phyloP scores from a whole-genome alignment of 1,139 yeast species.

The Wickerhamomyces sp. region DNA sequence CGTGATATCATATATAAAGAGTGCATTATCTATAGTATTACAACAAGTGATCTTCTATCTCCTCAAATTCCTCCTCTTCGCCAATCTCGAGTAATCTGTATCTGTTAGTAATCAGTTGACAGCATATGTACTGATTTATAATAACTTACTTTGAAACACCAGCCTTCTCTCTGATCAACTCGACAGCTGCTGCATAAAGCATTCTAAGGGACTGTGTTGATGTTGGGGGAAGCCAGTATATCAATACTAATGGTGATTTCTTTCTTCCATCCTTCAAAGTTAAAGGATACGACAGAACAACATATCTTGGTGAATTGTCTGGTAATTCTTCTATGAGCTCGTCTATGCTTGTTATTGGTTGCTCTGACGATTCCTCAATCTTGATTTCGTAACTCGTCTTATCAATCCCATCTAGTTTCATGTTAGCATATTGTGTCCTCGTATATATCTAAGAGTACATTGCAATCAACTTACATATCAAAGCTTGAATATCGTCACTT shows the following conservation, averaged over 20 bases:
- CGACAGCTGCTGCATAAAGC: constrained; percentile 90
- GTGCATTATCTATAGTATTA: constrained; percentile 2
- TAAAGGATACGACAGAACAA: constrained; percentile 75
- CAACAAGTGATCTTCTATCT: constrained; percentile 31
- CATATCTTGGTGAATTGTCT: constrained; percentile 73
- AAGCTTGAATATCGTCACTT: constrained; percentile 57
- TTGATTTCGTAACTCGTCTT: constrained; percentile 52
- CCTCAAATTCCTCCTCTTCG: constrained; percentile 62
- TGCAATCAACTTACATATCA: constrained; percentile 42
- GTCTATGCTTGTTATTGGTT: constrained; percentile 44
- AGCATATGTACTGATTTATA: neutral
- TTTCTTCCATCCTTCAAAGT: constrained; percentile 67
- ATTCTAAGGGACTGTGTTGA: constrained; percentile 73
- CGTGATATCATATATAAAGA: too few relatives aligned
- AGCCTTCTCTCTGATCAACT: constrained; percentile 69
- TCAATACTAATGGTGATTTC: constrained; percentile 66
- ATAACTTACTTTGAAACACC: constrained; percentile 63
- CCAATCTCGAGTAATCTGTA: constrained; percentile 44
- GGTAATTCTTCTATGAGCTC: constrained; percentile 75
- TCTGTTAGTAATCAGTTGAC: constrained; percentile 11
- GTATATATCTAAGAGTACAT: too few relatives aligned
- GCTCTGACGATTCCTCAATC: constrained; percentile 40
- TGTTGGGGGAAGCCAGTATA: constrained; percentile 86
- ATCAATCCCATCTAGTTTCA: constrained; percentile 44
- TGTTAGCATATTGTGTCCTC: too few relatives aligned